Base-by-base conservation (phyloP, 176 grass and related monocot genomes). In the Triticum timopheevii region DNA sequence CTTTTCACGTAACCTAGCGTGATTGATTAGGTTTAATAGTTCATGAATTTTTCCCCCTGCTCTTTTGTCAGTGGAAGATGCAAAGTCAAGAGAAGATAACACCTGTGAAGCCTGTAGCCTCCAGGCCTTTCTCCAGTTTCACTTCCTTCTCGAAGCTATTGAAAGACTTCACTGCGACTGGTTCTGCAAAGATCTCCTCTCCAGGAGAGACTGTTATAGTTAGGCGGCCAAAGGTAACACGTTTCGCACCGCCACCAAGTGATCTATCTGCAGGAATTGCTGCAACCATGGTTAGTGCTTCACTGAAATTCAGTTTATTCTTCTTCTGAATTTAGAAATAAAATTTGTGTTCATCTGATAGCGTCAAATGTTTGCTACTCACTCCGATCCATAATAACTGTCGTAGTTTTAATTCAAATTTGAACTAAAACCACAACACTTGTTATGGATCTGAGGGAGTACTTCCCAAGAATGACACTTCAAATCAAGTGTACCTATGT, bases 51-150 rank as follows among this genome's bases (percentile, higher is more conserved):
- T 49, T 1, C 1, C 9, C 34, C 12, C 5, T 59, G 25, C 36
- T 61, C 59, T 80, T 76, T 62, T 69, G 65, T 61, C 84, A 79
- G 80, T 62, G 56, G 13, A 61, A 87, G 52, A 89, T 94, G 89
- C 77, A 91, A 69, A 79, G 40, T 54, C 75, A 58, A 8, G 71
- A 87, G 81, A 91, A 94, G 81, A 73, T 84, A 82, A 49, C 24
- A 61, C 59, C 76, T 73, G 58, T 81, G 82, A 94, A 91, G 69
- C 89, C 92, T 87, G 81, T 94, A 81, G 77, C 81, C 33, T 89
- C 81, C 50, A 91, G 87, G 44, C 89, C 89, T 82, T 87, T 68
- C 49, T 85, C 72, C 56, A 79, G 31, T 11, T 73, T 63, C 35
- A 69, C 45, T 8, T 68, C 74, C 39, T 88, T 81, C 25, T 65